Conservation (phyloP, 2,329 filamentous ascomycete species). For the Aspergillus oerlinghausenensis region DNA sequence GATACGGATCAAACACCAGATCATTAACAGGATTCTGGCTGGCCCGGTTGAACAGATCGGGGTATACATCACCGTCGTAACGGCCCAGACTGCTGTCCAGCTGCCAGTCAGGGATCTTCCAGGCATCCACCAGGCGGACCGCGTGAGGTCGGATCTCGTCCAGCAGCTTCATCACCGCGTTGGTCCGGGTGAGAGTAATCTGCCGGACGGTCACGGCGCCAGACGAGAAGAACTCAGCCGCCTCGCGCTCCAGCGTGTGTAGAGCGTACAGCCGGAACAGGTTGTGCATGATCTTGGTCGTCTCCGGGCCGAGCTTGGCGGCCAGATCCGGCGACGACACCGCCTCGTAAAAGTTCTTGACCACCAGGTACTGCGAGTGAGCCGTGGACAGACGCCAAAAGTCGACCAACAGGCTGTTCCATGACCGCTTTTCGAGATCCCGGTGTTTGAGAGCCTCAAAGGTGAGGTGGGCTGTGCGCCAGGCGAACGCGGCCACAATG, state of each 20-base stretch:
- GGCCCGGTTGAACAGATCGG: conserved; percentile 70
- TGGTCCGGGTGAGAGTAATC: conserved; percentile 64
- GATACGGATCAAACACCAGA: conserved; percentile 68
- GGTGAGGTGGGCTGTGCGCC: conserved; percentile 68
- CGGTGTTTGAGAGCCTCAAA: conserved; percentile 72
- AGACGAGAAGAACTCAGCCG: conserved; percentile 67
- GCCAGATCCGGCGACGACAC: conserved; percentile 54
- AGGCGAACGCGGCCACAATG: conserved; percentile 69
- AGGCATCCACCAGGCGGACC: conserved; percentile 65
- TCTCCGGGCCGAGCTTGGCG: conserved; percentile 54
- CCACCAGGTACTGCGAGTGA: conserved; percentile 71
- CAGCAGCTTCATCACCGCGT: conserved; percentile 64
- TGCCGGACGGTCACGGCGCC: conserved; percentile 66
- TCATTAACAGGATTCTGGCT: conserved; percentile 70
- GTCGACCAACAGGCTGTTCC: conserved; percentile 73
- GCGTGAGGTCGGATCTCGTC: conserved; percentile 71
- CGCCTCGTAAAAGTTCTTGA: conserved; percentile 72
- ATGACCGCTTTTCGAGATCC: conserved; percentile 69
- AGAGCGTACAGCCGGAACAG: conserved; percentile 64
- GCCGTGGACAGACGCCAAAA: conserved; percentile 73
- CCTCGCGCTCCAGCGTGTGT: conserved; percentile 64
- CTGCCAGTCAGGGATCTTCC: conserved; percentile 75
- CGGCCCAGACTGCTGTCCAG: conserved; percentile 67
- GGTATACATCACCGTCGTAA: conserved; percentile 70
- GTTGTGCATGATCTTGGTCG: conserved; percentile 57